Percentiles rank a stretch among this genome's conserved stretches.
Conservation (phyloP, 2,329 filamentous ascomycete genomes). For the Epichloe amarillans region DNA sequence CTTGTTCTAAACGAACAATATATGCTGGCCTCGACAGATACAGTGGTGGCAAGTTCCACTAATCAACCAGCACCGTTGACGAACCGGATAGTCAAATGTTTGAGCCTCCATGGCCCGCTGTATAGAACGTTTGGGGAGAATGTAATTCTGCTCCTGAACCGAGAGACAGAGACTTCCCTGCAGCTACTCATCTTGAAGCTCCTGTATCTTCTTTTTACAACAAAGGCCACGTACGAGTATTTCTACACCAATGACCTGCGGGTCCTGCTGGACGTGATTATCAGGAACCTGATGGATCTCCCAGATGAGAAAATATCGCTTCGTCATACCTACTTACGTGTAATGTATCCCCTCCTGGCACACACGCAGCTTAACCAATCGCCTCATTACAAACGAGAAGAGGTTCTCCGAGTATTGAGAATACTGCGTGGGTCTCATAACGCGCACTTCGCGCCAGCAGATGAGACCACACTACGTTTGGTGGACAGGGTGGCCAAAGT, state of each 20-base stretch:
- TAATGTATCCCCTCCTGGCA: slow-evolving; percentile 77
- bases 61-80: slow-evolving; percentile 48
- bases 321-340: slow-evolving; percentile 86
- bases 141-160: slow-evolving; percentile 85
- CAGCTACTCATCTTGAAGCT: slow-evolving; percentile 95
- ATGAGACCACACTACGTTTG: slow-evolving; percentile 66
- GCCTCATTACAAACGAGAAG: slow-evolving; percentile 82
- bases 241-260: slow-evolving; percentile 97
- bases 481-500: slow-evolving; percentile 64
- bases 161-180: slow-evolving; percentile 85
- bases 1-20: slow-evolving; percentile 97
- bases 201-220: slow-evolving; percentile 90
- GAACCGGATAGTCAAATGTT: slow-evolving; percentile 84
- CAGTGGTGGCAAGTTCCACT: slow-evolving; percentile 23
- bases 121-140: slow-evolving; percentile 98
- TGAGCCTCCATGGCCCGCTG: slow-evolving; percentile 64
- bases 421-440: slow-evolving; percentile 54
- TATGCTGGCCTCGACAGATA: slow-evolving; percentile 61
- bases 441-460: slow-evolving; percentile 65
- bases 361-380: slow-evolving; percentile 82
- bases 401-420: slow-evolving; percentile 63
- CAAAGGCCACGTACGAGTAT: slow-evolving; percentile 82
- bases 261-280: slow-evolving; percentile 88
- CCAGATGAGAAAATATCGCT: slow-evolving; percentile 68
- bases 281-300: slow-evolving; percentile 90